Evolutionary conservation across 305 asterid species (phyloP), one percentile per base, ranked within the genome.

Genomic region (Fraxinus dipetala): DNA sequence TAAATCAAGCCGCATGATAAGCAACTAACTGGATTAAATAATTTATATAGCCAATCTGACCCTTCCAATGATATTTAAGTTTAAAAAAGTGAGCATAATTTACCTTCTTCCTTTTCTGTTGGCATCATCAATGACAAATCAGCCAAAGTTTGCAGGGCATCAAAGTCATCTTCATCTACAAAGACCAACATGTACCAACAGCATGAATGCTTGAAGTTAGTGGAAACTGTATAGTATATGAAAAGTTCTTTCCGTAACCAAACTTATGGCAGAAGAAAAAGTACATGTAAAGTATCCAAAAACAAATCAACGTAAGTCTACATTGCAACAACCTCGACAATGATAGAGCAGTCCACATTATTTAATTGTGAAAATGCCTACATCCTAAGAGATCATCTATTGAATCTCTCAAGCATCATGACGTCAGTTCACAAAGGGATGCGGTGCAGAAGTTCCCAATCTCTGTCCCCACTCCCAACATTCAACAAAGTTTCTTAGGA

Each of bases 101-200:
- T 90, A 92, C 98, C 99, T 63, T 89, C 90, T 85, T 94, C 97
- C 85, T 84, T 91, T 88, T 86, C 95, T 67, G 91, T 82, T 63
- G 95, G 95, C 97, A 91, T 88, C 97, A 91, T 89, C 80, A 90
- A 77, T 76, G 98, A 92, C 84, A 94, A 80, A 89, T 93, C 95
- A 77, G 97, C 98, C 87, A 95, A 90, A 78, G 96, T 90, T 87
- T 92, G 94, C 88, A 95, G 87, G 36, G 98, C 98, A 84, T 90
- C 97, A 86, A 93, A 90, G 75, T 88, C 89, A 67, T 85, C 90
- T 86, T 92, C 98, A 87, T 91, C 97, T 94, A 84, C 89, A 86
- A 83, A 90, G 78, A 86, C 73, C 76, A 83, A 79, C 38, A 79
- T 16, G 70, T 51, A 61, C 77, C 82, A 81, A 38, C 40, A 72